These are phyloP conservation scores for Lenwebbia sp. DNA, from an alignment of 345 rosid species.

Conservation along the genomic window DNA sequence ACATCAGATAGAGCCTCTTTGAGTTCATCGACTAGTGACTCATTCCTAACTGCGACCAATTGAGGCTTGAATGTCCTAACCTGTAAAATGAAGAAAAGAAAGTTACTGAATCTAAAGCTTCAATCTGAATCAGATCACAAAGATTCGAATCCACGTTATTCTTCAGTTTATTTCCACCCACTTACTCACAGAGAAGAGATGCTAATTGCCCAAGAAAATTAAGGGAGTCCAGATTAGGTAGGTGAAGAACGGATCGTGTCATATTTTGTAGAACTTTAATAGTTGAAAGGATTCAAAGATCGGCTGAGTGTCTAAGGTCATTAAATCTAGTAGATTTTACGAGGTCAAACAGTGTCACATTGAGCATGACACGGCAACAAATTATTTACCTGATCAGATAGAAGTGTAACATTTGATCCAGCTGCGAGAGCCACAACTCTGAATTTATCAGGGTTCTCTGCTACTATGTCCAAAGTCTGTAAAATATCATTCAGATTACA, in stretches of 20 bases:
- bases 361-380: not conserved
- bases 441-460: constrained; percentile 84
- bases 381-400: constrained; percentile 73
- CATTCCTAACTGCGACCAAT: constrained; percentile 71
- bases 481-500: not conserved
- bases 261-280: not conserved
- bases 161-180: not conserved
- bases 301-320: not conserved
- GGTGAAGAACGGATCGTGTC: not conserved
- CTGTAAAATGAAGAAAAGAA: constrained; percentile 26
- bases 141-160: not conserved
- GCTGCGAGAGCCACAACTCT: constrained; percentile 90
- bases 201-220: not conserved
- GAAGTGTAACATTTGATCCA: constrained; percentile 91
- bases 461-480: constrained; percentile 89
- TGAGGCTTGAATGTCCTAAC: constrained; percentile 81
- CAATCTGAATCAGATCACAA: not conserved
- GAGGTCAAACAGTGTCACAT: not conserved
- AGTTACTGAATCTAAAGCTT: not conserved
- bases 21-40: constrained; percentile 61
- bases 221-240: not conserved
- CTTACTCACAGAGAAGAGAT: not conserved
- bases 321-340: not conserved
- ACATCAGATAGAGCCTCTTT: constrained; percentile 75
- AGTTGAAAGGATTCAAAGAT: not conserved